Evolutionary conservation across 306 rosid species (phyloP).

Genomic region (Corylus heterophylla): DNA sequence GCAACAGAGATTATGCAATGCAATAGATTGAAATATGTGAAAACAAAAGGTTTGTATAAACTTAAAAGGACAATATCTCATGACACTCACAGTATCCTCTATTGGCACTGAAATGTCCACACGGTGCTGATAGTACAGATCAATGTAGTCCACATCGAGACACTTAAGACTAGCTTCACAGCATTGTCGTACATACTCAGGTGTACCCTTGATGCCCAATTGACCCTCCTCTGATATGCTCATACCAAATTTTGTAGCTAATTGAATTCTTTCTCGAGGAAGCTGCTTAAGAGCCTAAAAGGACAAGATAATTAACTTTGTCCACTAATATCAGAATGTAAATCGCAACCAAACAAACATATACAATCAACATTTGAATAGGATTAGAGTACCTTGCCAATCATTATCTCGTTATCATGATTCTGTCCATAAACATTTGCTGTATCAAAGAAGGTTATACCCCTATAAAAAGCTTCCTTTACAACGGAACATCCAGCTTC

Average conservation of each 20-base stretch:
- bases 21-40: background rate
- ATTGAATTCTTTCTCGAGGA: slow-evolving; percentile 60
- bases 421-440: slow-evolving; percentile 58
- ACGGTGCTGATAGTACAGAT: slow-evolving; percentile 64
- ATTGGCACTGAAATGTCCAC: slow-evolving; percentile 66
- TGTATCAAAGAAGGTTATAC: slow-evolving; percentile 73
- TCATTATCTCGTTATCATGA: slow-evolving; percentile 69
- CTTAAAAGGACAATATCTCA: background rate
- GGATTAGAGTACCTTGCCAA: slow-evolving; percentile 54
- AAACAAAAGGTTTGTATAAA: background rate
- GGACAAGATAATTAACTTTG: slow-evolving; percentile 6
- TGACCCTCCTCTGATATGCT: slow-evolving; percentile 6
- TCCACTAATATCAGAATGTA: background rate
- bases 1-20: slow-evolving; percentile 2
- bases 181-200: slow-evolving; percentile 57
- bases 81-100: slow-evolving; percentile 63
- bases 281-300: slow-evolving; percentile 68
- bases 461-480: slow-evolving; percentile 59
- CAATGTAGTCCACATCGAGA: slow-evolving; percentile 50
- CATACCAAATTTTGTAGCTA: slow-evolving; percentile 76
- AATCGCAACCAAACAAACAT: background rate
- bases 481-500: slow-evolving; percentile 66
- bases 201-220: slow-evolving; percentile 48
- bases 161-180: slow-evolving; percentile 71
- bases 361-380: background rate